Percentiles rank a stretch among this genome's conserved stretches.
Evolutionary conservation across 495 filamentous ascomycete species (phyloP).

Genomic region (Pyrenopolyporus hunteri): DNA sequence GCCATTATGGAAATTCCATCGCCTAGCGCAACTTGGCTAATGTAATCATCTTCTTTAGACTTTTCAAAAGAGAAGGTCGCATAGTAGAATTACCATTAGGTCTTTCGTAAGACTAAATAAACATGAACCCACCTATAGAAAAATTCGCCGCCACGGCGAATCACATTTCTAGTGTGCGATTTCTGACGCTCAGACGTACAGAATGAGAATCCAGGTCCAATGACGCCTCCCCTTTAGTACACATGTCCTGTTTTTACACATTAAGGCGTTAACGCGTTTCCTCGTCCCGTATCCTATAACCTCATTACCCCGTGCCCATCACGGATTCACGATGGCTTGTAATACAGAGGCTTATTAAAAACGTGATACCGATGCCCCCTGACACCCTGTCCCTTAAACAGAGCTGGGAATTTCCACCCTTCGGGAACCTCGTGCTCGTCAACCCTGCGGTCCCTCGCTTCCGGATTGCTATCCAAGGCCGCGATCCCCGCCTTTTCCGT

Average conservation of each 20-base stretch:
- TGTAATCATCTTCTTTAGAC: no score
- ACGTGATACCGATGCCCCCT: conserved; percentile 94
- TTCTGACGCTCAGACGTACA: no score
- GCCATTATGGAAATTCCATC: no score
- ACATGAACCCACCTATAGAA: no score
- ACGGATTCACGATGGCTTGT: conserved; percentile 37
- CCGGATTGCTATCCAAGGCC: conserved; percentile 32
- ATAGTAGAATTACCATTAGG: no score
- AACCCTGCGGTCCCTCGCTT: conserved; percentile 47
- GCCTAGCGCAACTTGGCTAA: no score
- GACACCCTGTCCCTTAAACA: conserved; percentile 87
- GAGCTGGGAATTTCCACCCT: conserved; percentile 81
- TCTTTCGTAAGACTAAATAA: no score
- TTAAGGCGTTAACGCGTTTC: conserved; percentile 21
- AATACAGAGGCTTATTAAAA: conserved; percentile 90
- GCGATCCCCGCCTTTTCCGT: conserved; percentile 58
- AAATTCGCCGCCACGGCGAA: no score
- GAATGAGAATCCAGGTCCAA: no score
- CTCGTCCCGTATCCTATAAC: conserved; percentile 7
- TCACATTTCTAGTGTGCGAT: no score
- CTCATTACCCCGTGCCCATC: not conserved
- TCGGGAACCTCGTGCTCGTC: conserved; percentile 72
- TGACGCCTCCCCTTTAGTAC: conserved; percentile 5
- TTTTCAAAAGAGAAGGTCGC: no score
- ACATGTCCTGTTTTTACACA: conserved; percentile 12